Percentiles rank a stretch among this genome's conserved stretches.
Conservation (phyloP, 1,139 yeast species). For the Starmera stellimalicola region DNA sequence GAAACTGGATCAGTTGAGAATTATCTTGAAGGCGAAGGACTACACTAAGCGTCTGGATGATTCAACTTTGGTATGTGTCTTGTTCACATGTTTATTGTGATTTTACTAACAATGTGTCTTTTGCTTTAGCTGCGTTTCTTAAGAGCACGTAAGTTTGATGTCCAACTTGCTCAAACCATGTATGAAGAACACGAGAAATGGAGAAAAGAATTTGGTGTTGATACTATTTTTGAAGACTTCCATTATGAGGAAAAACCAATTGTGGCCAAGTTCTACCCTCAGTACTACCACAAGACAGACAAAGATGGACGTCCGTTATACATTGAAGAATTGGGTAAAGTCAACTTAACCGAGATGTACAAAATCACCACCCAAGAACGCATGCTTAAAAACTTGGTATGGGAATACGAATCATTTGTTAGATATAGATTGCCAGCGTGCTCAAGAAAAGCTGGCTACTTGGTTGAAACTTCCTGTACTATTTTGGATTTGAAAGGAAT, state of each 20-base stretch:
- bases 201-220: slow-evolving; percentile 81
- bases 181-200: slow-evolving; percentile 81
- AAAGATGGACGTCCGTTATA: slow-evolving; percentile 95
- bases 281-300: slow-evolving; percentile 94
- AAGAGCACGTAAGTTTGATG: slow-evolving; percentile 91
- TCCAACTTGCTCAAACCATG: slow-evolving; percentile 74
- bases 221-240: slow-evolving; percentile 80
- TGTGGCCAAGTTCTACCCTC: slow-evolving; percentile 88
- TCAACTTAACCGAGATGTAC: slow-evolving; percentile 83
- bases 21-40: slow-evolving; percentile 51
- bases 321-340: slow-evolving; percentile 87
- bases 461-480: slow-evolving; percentile 94
- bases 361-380: slow-evolving; percentile 92
- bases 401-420: slow-evolving; percentile 94
- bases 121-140: slow-evolving; percentile 55
- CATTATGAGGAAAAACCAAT: slow-evolving; percentile 82
- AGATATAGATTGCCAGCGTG: slow-evolving; percentile 87
- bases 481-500: slow-evolving; percentile 93
- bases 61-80: slow-evolving; percentile 46
- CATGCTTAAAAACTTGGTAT: slow-evolving; percentile 89
- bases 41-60: slow-evolving; percentile 74
- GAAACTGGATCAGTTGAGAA: slow-evolving; percentile 49
- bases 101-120: background rate
- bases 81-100: background rate
- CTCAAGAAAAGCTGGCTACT: slow-evolving; percentile 67